Base-by-base conservation (phyloP, 2,329 filamentous ascomycete species). In the Sarocladium strictum region DNA sequence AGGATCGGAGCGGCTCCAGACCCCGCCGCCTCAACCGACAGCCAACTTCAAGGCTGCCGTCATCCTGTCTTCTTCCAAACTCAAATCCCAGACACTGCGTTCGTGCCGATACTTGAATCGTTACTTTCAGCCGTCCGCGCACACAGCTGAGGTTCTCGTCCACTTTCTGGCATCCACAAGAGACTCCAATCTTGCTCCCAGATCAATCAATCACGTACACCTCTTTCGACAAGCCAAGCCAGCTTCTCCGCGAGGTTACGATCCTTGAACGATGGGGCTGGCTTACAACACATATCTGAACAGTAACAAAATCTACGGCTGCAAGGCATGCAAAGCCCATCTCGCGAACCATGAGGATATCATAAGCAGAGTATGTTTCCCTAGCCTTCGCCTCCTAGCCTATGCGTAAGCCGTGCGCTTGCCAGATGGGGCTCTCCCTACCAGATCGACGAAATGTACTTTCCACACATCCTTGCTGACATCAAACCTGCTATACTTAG, bases 341-440 rank as follows among this genome's bases (percentile, higher is more conserved):
- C 83, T 99, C 17, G 87, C 92, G 29, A 94, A 96, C 69, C 90
- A 96, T 64, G 91, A 97, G 63, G 91, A 97, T 66, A 97, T 99
- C 61, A 91, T 97, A 60, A 96, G 90, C 66, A 80, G 91, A 65
- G 93, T 97, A 76, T 65, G 86, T 72, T 19, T 21, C 23, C 24
- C 35, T 12, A 23, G 11, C 19, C 24, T 10, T n/a, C 27, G 5
- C 29, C 24, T 29, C 27, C 33, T 10, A 6, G 11, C 21, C 21
- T n/a, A n/a, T n/a, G n/a, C n/a, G n/a, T n/a, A n/a, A n/a, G n/a
- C n/a, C n/a, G n/a, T n/a, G n/a, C n/a, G 32, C 32, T 33, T 33
- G 32, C 9, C 9, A 9, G 32, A 33, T 33, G 32, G 32, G 32
- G 32, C n/a, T n/a, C n/a, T n/a, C n/a, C n/a, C n/a, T n/a, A n/a